A percentile compares a stretch with the other conserved stretches of the same genome.
These are phyloP conservation scores for Arabis alpina DNA, from an alignment of 345 rosid genomes.

Conservation along the genomic window DNA sequence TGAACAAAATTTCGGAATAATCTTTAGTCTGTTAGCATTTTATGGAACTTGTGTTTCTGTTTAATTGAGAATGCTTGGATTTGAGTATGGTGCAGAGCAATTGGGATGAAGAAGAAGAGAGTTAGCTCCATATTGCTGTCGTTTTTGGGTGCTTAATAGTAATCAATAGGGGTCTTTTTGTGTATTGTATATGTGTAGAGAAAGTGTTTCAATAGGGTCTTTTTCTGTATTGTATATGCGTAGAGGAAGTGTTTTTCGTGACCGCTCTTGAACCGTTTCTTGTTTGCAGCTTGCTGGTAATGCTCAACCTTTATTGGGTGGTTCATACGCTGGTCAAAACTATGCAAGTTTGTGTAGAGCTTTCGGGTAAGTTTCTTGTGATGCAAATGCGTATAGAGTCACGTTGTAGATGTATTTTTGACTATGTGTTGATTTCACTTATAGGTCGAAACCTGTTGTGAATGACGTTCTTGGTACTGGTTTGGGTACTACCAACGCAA, in stretches of 20 bases:
- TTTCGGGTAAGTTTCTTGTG: constrained; percentile 34
- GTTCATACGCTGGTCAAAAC: constrained; percentile 38
- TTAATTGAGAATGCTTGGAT: constrained; percentile 2
- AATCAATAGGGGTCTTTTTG: neutral
- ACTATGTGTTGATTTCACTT: neutral
- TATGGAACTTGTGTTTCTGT: neutral
- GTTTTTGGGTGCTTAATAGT: neutral
- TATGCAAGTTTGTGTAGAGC: constrained; percentile 34
- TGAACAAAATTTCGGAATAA: neutral
- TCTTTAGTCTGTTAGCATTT: neutral
- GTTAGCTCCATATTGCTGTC: neutral
- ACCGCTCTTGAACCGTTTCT: constrained; percentile 11
- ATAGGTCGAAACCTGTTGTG: constrained; percentile 39
- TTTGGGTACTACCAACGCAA: constrained; percentile 27
- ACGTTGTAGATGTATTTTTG: neutral
- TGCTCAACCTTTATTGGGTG: constrained; percentile 35
- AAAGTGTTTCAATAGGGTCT: neutral
- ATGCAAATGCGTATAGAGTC: neutral
- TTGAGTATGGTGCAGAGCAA: neutral
- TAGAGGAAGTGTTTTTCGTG: neutral
- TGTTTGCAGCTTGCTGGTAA: constrained; percentile 43
- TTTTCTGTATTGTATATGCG: neutral
- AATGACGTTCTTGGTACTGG: constrained; percentile 39
- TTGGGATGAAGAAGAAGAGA: constrained; percentile 16
- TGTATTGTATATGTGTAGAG: constrained; percentile 9